Evolutionary conservation across 805 yeast genomes (phyloP).

Genomic region (Lipomyces orientalis): DNA sequence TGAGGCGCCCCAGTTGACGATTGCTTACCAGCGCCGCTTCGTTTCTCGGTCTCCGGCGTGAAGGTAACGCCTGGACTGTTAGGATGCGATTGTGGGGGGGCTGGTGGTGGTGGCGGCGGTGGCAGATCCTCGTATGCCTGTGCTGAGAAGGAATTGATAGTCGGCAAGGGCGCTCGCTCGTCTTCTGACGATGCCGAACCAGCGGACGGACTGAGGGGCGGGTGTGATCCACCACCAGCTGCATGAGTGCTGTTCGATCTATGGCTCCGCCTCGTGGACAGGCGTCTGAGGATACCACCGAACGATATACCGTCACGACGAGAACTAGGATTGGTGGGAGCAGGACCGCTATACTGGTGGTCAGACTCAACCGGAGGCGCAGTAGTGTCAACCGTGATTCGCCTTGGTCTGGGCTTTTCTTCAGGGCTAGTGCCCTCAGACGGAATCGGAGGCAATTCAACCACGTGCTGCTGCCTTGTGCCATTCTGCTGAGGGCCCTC

Average conservation of each 20-base stretch:
- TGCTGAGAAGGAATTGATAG: conserved; percentile 22
- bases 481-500: conserved; percentile 1
- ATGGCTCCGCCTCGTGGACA: conserved; percentile 32
- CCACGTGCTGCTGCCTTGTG: conserved; percentile 5
- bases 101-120: background rate
- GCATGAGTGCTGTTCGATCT: conserved; percentile 24
- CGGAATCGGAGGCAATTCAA: conserved; percentile 26
- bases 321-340: background rate
- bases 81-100: background rate
- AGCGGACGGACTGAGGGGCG: conserved; percentile 17
- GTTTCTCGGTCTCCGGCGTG: conserved; percentile 11
- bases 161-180: conserved; percentile 32
- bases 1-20: conserved; percentile 21
- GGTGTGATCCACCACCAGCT: conserved; percentile 16
- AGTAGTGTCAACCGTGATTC: background rate
- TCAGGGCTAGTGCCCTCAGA: conserved; percentile 19
- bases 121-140: conserved; percentile 10
- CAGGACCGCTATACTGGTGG: background rate
- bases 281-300: conserved; percentile 31
- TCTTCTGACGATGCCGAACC: conserved; percentile 27
- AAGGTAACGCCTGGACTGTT: conserved; percentile 20
- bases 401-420: conserved; percentile 2
- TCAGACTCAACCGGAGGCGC: conserved; percentile 1
- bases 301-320: conserved; percentile 30
- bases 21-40: background rate